Evolutionary conservation across 2,329 filamentous ascomycete species (phyloP), one percentile per base, ranked within the genome.

Genomic region (Paramyrothecium roridum): DNA sequence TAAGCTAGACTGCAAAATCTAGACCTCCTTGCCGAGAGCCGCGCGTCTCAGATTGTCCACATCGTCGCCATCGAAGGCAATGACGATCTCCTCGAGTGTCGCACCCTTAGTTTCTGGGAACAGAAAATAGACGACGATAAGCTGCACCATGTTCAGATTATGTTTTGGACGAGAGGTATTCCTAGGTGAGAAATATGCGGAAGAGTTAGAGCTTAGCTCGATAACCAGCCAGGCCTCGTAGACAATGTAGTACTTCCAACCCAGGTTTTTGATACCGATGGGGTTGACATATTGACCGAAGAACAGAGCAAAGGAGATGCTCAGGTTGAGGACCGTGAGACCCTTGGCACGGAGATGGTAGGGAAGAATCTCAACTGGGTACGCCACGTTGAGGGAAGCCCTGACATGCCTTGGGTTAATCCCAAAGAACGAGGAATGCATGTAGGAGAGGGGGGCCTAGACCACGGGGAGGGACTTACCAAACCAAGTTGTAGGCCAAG

Each of bases 301-400:
- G 48, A 65, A 59, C 33, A 63, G 54, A 3, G 60, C 62, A 26
- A 61, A 52, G 8, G 64, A 59, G 3, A 62, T 60, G 30, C 63
- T 61, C 16, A 61, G 56, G 47, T 65, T 67, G 62, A 52, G 66
- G 52, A 57, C 62, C 40, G 68, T 54, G 3, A 57, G 51, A 1
- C 56, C 56, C 6, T 48, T 40, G 19, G 56, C 56, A 16, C 74
- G 71, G 13, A 74, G 62, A 19, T 66, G 63, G 56, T 66, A 76
- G 0, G 73, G 73, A 16, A 76, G 63, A 57, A 80, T 77, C 62
- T 80, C 77, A 51, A 74, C 71, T 16, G 69, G 67, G 62, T 79
- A 80, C 17, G 70, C 70, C 45, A 77, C 69, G n/a, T 30, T 76
- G 67, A 26, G 79, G 63, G 51, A 71, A 70, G 40, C 70, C 70